Evolutionary conservation across 441 rosid species (phyloP).

Genomic region (Gossypium schwendimanii): DNA sequence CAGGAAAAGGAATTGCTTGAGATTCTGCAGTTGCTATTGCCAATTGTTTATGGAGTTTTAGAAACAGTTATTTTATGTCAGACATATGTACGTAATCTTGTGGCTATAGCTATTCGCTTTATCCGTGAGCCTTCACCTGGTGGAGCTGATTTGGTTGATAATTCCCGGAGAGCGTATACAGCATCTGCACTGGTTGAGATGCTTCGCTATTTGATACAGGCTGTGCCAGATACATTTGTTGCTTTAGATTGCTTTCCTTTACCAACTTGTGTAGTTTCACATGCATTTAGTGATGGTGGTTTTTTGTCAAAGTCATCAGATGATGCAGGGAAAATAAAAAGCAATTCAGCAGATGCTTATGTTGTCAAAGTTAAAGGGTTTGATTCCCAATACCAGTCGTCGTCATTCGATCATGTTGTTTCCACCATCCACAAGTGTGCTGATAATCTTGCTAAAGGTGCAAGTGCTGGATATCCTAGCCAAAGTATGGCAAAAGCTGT

Average conservation of each 20-base stretch:
- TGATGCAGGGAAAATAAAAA: conserved; percentile 56
- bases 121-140: conserved; percentile 84
- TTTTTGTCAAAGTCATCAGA: conserved; percentile 64
- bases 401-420: conserved; percentile 63
- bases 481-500: conserved; percentile 79
- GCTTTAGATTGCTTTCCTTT: conserved; percentile 93
- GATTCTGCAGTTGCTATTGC: conserved; percentile 80
- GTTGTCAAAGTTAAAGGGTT: conserved; percentile 54
- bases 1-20: conserved; percentile 86
- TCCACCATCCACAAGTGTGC: conserved; percentile 72
- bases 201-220: conserved; percentile 85
- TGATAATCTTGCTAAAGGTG: conserved; percentile 69
- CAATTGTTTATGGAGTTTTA: conserved; percentile 80
- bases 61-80: conserved; percentile 85
- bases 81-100: conserved; percentile 79
- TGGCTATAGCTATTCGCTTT: conserved; percentile 67
- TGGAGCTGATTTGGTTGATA: conserved; percentile 91
- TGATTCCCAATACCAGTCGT: conserved; percentile 69
- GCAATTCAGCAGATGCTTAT: conserved; percentile 43
- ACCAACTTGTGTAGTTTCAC: conserved; percentile 69
- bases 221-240: conserved; percentile 96
- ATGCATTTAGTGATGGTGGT: conserved; percentile 63
- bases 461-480: conserved; percentile 63
- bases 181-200: conserved; percentile 83
- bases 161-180: conserved; percentile 92